Percentiles rank a stretch among this genome's conserved stretches.
Evolutionary conservation across 1,139 yeast species (phyloP).

Genomic region (Scheffersomyces stambukii): DNA sequence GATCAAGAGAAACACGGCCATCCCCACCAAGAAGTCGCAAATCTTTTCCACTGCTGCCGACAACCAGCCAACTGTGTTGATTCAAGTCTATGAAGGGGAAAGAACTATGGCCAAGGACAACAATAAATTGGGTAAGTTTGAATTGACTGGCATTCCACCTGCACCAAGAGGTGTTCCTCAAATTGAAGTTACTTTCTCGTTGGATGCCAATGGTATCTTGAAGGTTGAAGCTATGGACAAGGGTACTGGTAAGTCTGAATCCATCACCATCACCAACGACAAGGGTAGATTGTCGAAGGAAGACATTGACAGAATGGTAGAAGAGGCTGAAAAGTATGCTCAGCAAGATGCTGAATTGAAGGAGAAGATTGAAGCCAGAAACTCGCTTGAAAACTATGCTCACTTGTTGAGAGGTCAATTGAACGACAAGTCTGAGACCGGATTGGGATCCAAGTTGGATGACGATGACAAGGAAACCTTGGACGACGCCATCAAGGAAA

Average conservation of each 20-base stretch:
- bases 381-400: constrained; percentile 47
- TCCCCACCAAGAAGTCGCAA: constrained; percentile 47
- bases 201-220: constrained; percentile 48
- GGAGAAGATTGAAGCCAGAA: constrained; percentile 68
- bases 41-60: constrained; percentile 47
- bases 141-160: constrained; percentile 46
- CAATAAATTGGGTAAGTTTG: constrained; percentile 44
- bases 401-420: constrained; percentile 52
- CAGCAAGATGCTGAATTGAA: constrained; percentile 81
- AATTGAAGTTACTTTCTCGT: constrained; percentile 44
- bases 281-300: constrained; percentile 95
- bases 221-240: constrained; percentile 45
- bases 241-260: constrained; percentile 70
- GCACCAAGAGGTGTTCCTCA: constrained; percentile 50
- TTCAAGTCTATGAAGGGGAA: constrained; percentile 48
- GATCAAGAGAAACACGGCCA: constrained; percentile 46
- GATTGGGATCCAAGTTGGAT: constrained; percentile 71
- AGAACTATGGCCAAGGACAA: constrained; percentile 46
- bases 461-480: constrained; percentile 92
- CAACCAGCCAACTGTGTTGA: constrained; percentile 46
- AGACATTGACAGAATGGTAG: constrained; percentile 91
- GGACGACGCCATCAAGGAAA: constrained; percentile 83
- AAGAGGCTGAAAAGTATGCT: constrained; percentile 89
- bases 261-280: constrained; percentile 93
- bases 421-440: constrained; percentile 56